These are phyloP conservation scores for Apiospora pterosperma DNA, from an alignment of 2,329 filamentous ascomycete genomes.

Conservation along the genomic window DNA sequence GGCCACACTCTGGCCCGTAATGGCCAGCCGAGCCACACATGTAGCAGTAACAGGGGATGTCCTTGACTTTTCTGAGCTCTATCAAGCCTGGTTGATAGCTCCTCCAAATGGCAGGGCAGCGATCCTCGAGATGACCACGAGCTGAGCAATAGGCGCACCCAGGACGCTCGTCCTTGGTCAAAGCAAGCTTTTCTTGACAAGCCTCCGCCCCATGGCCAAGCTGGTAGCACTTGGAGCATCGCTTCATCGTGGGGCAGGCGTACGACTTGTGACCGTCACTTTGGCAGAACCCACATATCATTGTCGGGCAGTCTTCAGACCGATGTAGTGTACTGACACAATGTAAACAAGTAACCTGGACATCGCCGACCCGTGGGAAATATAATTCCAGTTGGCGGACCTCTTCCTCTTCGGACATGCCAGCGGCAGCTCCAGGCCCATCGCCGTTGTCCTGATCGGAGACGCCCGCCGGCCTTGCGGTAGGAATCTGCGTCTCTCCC, in stretches of 20 bases:
- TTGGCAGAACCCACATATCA: conserved; percentile 46
- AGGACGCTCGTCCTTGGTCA: conserved; percentile 49
- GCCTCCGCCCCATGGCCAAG: conserved; percentile 51
- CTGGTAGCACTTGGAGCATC: conserved; percentile 60
- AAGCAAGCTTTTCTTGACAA: conserved; percentile 55
- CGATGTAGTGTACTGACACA: conserved; percentile 49
- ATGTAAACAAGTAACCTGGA: conserved; percentile 44
- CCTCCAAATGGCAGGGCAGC: conserved; percentile 60
- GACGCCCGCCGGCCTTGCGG: background rate
- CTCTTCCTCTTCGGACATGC: conserved; percentile 23
- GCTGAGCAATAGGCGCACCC: conserved; percentile 60
- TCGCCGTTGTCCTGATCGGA: background rate
- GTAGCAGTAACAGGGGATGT: conserved; percentile 52
- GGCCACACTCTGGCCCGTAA: conserved; percentile 53
- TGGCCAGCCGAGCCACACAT: conserved; percentile 52
- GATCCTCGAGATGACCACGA: conserved; percentile 52
- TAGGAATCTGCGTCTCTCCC: background rate
- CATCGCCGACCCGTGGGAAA: conserved; percentile 46
- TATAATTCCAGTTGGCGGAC: conserved; percentile 41
- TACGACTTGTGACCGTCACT: conserved; percentile 43
- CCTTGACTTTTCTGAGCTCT: conserved; percentile 43
- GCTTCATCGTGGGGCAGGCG: conserved; percentile 46
- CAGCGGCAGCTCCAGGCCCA: background rate
- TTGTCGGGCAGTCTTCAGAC: conserved; percentile 39
- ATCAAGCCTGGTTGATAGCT: conserved; percentile 43